phyloP scores from a whole-genome alignment of 345 rosid genomes.

The Aethionema arabicum region DNA sequence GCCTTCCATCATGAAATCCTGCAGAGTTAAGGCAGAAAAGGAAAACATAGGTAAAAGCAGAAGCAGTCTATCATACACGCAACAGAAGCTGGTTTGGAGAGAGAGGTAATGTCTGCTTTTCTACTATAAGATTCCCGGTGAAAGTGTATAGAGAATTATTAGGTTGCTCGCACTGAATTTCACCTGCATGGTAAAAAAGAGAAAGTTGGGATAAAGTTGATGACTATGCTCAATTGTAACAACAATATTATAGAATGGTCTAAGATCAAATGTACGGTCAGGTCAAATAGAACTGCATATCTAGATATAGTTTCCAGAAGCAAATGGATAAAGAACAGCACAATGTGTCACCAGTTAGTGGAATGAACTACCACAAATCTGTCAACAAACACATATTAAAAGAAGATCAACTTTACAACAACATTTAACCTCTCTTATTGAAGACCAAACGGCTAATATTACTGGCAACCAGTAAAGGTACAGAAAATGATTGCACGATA shows the following conservation, averaged over 20 bases:
- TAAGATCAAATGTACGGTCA: background rate
- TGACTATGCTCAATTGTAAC: constrained; percentile 2
- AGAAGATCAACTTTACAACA: background rate
- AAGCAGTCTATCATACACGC: constrained; percentile 54
- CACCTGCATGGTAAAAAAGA: constrained; percentile 59
- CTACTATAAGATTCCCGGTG: constrained; percentile 85
- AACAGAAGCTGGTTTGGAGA: constrained; percentile 86
- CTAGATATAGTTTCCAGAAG: constrained; percentile 7
- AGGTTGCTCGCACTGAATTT: constrained; percentile 98
- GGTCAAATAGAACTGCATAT: constrained; percentile 8
- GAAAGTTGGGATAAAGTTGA: constrained; percentile 3
- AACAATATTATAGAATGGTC: background rate
- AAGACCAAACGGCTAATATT: background rate
- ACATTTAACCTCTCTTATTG: no score
- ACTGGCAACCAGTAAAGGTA: background rate
- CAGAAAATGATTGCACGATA: background rate
- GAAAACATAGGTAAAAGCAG: constrained; percentile 21
- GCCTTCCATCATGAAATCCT: constrained; percentile 19
- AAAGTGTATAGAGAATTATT: constrained; percentile 95
- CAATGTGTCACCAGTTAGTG: no score
- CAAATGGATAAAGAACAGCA: constrained; percentile 6
- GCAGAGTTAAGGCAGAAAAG: constrained; percentile 17
- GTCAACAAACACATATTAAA: no score
- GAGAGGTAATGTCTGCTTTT: constrained; percentile 86
- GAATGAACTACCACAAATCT: no score